Base-by-base conservation (phyloP, 305 asterid genomes). In the Withania somnifera region DNA sequence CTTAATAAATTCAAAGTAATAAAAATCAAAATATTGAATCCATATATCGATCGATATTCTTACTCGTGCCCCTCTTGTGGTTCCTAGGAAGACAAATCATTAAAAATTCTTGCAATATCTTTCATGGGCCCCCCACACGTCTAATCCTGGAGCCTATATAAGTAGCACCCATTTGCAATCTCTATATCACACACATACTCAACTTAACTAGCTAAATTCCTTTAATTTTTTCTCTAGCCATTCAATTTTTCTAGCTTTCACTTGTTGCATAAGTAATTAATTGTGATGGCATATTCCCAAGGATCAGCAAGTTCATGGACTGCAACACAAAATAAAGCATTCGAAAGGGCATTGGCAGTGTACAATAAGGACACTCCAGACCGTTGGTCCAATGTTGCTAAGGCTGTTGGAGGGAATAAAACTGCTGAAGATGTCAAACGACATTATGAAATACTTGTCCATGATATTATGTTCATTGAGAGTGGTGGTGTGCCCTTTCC, bases 351-450 rank as follows among this genome's bases (percentile, higher is more conserved):
- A 0, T 40, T 95, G 82, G 97, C 98, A 0, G 90, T 92, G 38
- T 94, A 83, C 50, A 98, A 95, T 87, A 81, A 87, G 80, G 97
- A 93, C 84, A 92, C 95, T 5, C 97, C 98, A 0, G 95, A 95
- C 84, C 97, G 99, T 11, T 95, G 98, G 98, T 86, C 75, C 61
- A 94, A 95, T 11, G 94, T 95, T n/a, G 98, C 99, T 4, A 88
- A 90, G 81, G 94, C 96, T 4, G 86, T 95, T 3, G 99, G 98
- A 0, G 98, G 76, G 56, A n/a, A n/a, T n/a, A 93, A 82, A 24
- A 94, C 97, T 0, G 86, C 94, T 0, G 98, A 94, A 22, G 97
- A 95, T 64, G 98, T 95, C 63, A 95, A 89, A 88, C 88, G 73
- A 88, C 99, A 95, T 60, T 95, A 95, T 17, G 88, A 93, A 36